phyloP scores from a whole-genome alignment of 164 flowering plant genomes.

The Magnolia changhungtana region DNA sequence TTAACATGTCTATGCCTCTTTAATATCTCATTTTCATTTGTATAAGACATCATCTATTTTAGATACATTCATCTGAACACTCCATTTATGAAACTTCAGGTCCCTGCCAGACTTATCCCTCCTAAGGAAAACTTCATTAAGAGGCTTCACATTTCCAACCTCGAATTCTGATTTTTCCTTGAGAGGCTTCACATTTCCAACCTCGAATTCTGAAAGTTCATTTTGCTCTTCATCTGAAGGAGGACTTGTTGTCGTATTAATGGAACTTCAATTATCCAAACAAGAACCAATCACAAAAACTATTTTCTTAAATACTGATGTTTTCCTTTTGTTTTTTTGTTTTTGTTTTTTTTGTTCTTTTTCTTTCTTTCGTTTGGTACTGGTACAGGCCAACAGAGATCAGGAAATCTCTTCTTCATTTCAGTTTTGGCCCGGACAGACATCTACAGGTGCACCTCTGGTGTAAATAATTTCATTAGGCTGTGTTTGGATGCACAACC shows the following conservation, averaged over 20 bases:
- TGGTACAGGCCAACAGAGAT: slow-evolving; percentile 63
- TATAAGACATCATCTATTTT: background rate
- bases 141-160: slow-evolving; percentile 53
- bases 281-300: background rate
- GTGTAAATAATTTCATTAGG: too few species aligned
- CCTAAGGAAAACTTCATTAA: slow-evolving; percentile 58
- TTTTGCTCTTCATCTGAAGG: slow-evolving; percentile 63
- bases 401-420: slow-evolving; percentile 64
- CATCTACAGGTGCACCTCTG: slow-evolving; percentile 50
- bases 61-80: slow-evolving; percentile 2
- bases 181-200: too few species aligned
- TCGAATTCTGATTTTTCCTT: too few species aligned
- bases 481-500: too few species aligned
- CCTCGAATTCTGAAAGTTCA: slow-evolving; percentile 31
- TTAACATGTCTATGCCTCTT: too few species aligned
- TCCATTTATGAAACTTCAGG: slow-evolving; percentile 32
- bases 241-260: slow-evolving; percentile 66
- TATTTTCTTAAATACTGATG: background rate
- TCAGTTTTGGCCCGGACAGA: slow-evolving; percentile 51
- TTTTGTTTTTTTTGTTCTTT: too few species aligned
- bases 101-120: slow-evolving; percentile 80
- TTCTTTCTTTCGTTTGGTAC: too few species aligned
- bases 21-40: too few species aligned
- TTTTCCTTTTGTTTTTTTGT: background rate
- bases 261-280: background rate